Evolutionary conservation across 1,284 basidiomycete genomes (phyloP).

Genomic region (Pseudozyma sp.): DNA sequence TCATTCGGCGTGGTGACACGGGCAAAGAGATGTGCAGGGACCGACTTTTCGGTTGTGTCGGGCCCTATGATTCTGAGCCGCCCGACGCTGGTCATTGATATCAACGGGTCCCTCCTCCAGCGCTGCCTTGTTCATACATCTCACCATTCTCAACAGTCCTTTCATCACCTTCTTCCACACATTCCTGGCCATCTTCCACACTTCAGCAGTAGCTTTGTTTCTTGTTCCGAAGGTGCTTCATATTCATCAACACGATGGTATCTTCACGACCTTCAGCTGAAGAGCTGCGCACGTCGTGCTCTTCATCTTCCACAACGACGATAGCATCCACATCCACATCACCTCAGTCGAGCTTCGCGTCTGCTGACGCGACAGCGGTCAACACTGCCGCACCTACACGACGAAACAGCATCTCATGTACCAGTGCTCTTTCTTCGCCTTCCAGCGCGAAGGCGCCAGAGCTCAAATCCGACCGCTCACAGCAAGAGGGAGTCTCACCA

Average conservation of each 20-base stretch:
- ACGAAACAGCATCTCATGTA: slow-evolving; percentile 38
- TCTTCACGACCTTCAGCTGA: slow-evolving; percentile 11
- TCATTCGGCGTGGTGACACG: neutral
- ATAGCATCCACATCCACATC: slow-evolving; percentile 15
- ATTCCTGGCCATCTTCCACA: neutral
- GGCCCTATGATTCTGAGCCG: neutral
- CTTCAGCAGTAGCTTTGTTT: too few species aligned
- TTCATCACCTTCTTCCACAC: neutral
- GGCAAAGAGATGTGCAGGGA: neutral
- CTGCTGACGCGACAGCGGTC: slow-evolving; percentile 45
- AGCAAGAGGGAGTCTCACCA: slow-evolving; percentile 28
- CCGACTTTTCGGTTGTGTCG: slow-evolving; percentile 19
- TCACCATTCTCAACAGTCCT: neutral
- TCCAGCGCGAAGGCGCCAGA: neutral
- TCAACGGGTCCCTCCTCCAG: neutral
- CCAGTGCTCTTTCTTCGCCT: slow-evolving; percentile 1
- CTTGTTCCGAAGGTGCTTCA: neutral
- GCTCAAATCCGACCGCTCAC: neutral
- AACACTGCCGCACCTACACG: slow-evolving; percentile 45
- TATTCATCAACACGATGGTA: slow-evolving; percentile 3
- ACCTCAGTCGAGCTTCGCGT: slow-evolving; percentile 24
- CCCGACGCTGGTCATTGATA: neutral
- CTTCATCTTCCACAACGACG: slow-evolving; percentile 12
- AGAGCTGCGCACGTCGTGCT: slow-evolving; percentile 16
- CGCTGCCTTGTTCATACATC: neutral